Conservation (phyloP, 1,139 yeast genomes). For the Suhomyces bolitotheri region DNA sequence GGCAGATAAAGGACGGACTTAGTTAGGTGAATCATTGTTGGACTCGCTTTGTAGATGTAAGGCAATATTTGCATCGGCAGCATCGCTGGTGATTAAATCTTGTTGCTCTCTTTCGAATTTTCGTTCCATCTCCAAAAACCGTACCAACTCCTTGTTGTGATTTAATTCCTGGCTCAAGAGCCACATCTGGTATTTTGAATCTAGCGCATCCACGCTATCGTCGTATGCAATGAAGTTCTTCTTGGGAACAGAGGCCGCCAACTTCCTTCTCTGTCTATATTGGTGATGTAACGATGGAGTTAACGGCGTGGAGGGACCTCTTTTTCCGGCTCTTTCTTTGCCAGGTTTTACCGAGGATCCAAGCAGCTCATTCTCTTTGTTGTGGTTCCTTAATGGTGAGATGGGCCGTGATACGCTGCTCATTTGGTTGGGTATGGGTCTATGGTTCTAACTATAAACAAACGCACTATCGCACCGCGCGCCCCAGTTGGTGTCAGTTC, state of each 20-base stretch:
- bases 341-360: neutral
- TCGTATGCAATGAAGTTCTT: constrained; percentile 3
- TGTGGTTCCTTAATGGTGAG: constrained; percentile 5
- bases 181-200: constrained; percentile 23
- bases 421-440: no score
- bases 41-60: no score
- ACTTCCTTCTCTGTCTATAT: constrained; percentile 17
- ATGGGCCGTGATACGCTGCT: constrained; percentile 1
- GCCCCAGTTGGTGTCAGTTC: no score
- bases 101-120: constrained; percentile 8
- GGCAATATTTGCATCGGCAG: no score
- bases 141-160: constrained; percentile 16
- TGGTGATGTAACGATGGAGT: constrained; percentile 21
- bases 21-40: no score
- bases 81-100: no score
- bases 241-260: constrained; percentile 6
- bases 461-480: no score
- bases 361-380: constrained; percentile 7
- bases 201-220: constrained; percentile 18
- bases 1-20: no score
- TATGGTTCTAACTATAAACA: no score
- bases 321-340: constrained; percentile 14
- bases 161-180: constrained; percentile 18
- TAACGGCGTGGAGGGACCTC: constrained; percentile 28
- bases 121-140: constrained; percentile 24